Base-by-base conservation (phyloP, 805 yeast genomes). In the Komagataella phaffii region DNA sequence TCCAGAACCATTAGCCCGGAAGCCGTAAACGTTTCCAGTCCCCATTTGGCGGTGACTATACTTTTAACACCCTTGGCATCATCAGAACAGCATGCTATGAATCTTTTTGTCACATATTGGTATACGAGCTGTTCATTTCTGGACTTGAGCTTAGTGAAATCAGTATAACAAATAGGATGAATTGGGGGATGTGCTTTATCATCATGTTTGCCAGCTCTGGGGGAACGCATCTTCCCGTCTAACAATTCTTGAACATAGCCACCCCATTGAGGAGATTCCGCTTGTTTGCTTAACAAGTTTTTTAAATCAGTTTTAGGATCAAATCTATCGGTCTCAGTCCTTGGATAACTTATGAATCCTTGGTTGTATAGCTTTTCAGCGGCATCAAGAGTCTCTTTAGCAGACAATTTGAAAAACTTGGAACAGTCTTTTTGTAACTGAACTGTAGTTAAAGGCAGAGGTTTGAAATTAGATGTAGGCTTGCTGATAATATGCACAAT, bases 101-200 rank as follows among this genome's bases (percentile, higher is more conserved):
- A 93, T 52, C 91, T 81, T 52, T 96, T 73, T 2, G 84, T 85
- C 1, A 93, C 81, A 59, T 86, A 88, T 62, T 88, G 96, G 64
- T 90, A 93, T 0, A 93, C 91, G 54, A 76, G 81, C 58, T 75
- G 76, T 55, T 85, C 85, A 50, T 76, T 77, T 1, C 62, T 65
- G 10, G 53, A 18, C 3, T 19, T 67, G 48, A 61, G 59, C 18
- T 52, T 58, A 23, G 56, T 61, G 49, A 59, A 63, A 48, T 65
- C 70, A 30, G 60, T 73, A 56, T 70, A 77, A 53, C 68, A 69
- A 8, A 88, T 80, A 0, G 99, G 99, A 65, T 93, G 97, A 53
- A 93, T 93, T 0, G 99, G 97, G 3, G 99, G 98, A 75, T 93
- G 99, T 21, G 99, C 98, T 61, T 88, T 82, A 68, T 93, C 99